phyloP scores from a whole-genome alignment of 306 rosid species.

The Vigna nakashimae region DNA sequence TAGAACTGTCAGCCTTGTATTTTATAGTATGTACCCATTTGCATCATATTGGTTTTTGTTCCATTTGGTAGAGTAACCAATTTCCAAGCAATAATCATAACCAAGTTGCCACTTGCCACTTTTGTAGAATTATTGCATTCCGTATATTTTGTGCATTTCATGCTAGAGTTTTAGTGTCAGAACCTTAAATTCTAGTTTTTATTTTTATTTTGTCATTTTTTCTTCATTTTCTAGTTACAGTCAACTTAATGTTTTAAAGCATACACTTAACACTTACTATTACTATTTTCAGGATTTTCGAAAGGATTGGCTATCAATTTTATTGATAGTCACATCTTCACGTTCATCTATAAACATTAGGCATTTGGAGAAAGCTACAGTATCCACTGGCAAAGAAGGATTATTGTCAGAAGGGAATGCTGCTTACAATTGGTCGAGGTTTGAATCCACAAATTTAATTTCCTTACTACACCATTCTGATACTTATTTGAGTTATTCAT shows the following conservation, averaged over 20 bases:
- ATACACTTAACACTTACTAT: conserved; percentile 6
- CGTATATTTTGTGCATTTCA: conserved; percentile 3
- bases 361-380: conserved; percentile 99
- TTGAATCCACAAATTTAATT: conserved; percentile 43
- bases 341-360: conserved; percentile 94
- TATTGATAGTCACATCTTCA: conserved; percentile 94
- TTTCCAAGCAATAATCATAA: neutral
- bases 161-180: conserved; percentile 33
- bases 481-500: conserved; percentile 32
- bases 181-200: conserved; percentile 35
- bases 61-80: no score
- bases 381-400: conserved; percentile 98
- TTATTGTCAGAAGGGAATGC: conserved; percentile 92
- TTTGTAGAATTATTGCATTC: conserved; percentile 30
- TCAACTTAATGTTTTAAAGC: neutral
- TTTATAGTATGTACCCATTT: no score
- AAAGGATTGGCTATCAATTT: conserved; percentile 88
- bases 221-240: conserved; percentile 13
- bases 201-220: neutral
- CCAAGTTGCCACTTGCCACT: conserved; percentile 33
- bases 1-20: no score
- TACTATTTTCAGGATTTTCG: conserved; percentile 76
- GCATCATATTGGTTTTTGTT: no score
- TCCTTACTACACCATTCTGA: conserved; percentile 20
- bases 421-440: conserved; percentile 99